Evolutionary conservation across 768 basidiomycete species (phyloP).

Genomic region (Neoboletus brunneissimus): DNA sequence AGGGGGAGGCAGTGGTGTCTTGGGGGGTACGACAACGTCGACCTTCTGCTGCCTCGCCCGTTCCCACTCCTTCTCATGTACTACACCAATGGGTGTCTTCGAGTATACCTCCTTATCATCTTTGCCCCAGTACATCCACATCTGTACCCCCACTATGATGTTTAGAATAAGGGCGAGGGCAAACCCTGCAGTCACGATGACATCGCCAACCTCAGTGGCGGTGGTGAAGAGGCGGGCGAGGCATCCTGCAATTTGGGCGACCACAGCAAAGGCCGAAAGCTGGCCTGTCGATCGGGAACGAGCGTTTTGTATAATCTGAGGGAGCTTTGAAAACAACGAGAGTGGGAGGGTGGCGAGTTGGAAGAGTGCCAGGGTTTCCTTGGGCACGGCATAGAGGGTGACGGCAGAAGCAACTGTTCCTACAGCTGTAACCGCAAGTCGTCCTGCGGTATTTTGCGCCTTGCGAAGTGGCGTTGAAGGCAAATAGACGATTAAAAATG

Average conservation of each 20-base stretch:
- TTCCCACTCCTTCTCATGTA: conserved; percentile 32
- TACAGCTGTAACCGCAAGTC: conserved; percentile 32
- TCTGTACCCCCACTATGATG: conserved; percentile 75
- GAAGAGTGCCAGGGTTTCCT: conserved; percentile 56
- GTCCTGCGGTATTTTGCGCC: conserved; percentile 28
- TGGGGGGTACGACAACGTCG: conserved; percentile 44
- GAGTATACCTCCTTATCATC: conserved; percentile 35
- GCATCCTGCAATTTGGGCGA: conserved; percentile 85
- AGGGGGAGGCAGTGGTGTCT: conserved; percentile 44
- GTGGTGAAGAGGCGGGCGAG: conserved; percentile 93
- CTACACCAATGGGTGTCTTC: conserved; percentile 16
- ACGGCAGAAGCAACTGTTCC: conserved; percentile 35
- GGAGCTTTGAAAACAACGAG: conserved; percentile 88
- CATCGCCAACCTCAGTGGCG: conserved; percentile 82
- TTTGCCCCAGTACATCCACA: conserved; percentile 81
- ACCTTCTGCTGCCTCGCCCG: conserved; percentile 30
- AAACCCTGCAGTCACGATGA: conserved; percentile 79
- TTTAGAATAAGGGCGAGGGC: conserved; percentile 81
- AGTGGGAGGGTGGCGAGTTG: conserved; percentile 89
- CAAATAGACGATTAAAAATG: conserved; percentile 79
- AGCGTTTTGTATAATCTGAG: conserved; percentile 86
- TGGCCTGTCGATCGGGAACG: conserved; percentile 82
- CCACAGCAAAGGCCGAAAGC: conserved; percentile 88
- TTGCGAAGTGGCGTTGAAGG: conserved; percentile 34
- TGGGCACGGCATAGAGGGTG: conserved; percentile 48